Conservation (phyloP, 371 early-diverging fungal species). For the Mycotypha africana region DNA sequence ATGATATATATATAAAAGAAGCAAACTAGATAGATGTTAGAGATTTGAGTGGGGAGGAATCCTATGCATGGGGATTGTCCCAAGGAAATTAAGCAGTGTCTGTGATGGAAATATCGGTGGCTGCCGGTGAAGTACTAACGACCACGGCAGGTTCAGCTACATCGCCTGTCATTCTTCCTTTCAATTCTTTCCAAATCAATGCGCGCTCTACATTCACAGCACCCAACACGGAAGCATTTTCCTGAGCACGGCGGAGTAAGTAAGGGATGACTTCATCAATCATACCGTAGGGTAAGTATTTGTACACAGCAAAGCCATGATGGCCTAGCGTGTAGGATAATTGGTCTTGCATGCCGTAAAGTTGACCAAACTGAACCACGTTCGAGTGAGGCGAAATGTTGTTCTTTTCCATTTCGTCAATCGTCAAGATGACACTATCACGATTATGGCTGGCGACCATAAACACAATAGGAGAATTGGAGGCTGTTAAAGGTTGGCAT, state of each 20-base stretch:
- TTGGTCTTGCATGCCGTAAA: conserved; percentile 86
- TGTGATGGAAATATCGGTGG: too few species aligned
- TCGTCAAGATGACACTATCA: conserved; percentile 64
- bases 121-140: too few species aligned
- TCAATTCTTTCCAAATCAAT: conserved; percentile 48
- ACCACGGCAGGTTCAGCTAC: too few species aligned
- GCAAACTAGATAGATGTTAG: too few species aligned
- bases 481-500: conserved; percentile 24
- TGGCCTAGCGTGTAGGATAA: conserved; percentile 71
- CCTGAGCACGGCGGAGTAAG: conserved; percentile 90
- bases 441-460: conserved; percentile 92
- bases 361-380: conserved; percentile 87
- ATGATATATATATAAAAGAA: too few species aligned
- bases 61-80: too few species aligned
- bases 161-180: too few species aligned
- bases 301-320: conserved; percentile 74
- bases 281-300: conserved; percentile 89
- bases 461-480: conserved; percentile 55
- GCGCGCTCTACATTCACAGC: conserved; percentile 38
- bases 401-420: conserved; percentile 57
- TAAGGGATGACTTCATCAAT: conserved; percentile 88
- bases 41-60: too few species aligned
- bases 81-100: too few species aligned
- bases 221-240: conserved; percentile 77
- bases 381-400: conserved; percentile 51